Evolutionary conservation across 2,329 filamentous ascomycete species (phyloP).

Genomic region (Tolypocladium album): DNA sequence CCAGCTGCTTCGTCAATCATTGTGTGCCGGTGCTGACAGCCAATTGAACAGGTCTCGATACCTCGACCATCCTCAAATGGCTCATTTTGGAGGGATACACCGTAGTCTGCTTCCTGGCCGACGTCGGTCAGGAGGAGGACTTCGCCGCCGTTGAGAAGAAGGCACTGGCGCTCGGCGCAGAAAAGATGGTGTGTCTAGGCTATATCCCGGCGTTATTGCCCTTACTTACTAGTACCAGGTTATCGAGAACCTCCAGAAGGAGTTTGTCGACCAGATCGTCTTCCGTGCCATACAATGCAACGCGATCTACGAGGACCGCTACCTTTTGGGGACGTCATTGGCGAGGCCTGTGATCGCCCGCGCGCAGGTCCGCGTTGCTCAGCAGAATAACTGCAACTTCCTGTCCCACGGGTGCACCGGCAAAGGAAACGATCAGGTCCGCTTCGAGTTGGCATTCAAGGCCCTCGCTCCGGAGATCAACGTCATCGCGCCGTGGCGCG

Average conservation of each 20-base stretch:
- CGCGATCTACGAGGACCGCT: conserved; percentile 49
- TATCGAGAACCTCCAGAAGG: conserved; percentile 53
- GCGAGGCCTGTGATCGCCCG: conserved; percentile 58
- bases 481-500: conserved; percentile 62
- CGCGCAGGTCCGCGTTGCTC: conserved; percentile 25
- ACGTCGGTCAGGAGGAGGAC: conserved; percentile 64
- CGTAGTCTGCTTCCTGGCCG: conserved; percentile 36
- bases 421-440: conserved; percentile 33
- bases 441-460: conserved; percentile 19
- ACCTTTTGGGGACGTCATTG: conserved; percentile 39
- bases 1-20: too few relatives aligned
- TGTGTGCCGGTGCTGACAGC: neutral
- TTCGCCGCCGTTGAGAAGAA: conserved; percentile 60
- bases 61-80: conserved; percentile 29
- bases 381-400: conserved; percentile 26
- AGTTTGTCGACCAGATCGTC: conserved; percentile 68
- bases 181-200: conserved; percentile 30
- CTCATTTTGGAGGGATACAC: conserved; percentile 20
- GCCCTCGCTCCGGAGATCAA: conserved; percentile 50
- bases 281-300: conserved; percentile 60
- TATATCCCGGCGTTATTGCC: too few relatives aligned
- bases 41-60: conserved; percentile 23
- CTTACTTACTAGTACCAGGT: too few relatives aligned
- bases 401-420: conserved; percentile 47
- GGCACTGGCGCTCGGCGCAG: conserved; percentile 32